phyloP scores from a whole-genome alignment of 2,329 filamentous ascomycete genomes.

The Aspergillus nomiae region DNA sequence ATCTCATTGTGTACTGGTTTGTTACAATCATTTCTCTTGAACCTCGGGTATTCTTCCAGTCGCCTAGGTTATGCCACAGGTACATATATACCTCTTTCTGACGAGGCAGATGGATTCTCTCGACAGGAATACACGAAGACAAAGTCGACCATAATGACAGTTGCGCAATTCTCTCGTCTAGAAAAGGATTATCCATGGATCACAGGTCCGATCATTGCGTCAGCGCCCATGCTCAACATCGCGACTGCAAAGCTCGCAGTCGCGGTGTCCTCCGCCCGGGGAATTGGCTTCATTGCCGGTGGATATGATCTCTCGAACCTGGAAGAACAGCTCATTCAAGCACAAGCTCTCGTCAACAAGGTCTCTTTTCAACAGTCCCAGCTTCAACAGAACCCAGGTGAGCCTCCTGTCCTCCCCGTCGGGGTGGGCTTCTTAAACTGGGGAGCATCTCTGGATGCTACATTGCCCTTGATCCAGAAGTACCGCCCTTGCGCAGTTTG shows the following conservation, averaged over 20 bases:
- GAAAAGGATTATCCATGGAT: neutral
- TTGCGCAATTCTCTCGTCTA: neutral
- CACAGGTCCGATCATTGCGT: neutral
- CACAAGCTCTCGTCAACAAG: neutral
- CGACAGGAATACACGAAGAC: neutral
- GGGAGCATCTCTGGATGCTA: neutral
- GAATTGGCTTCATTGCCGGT: neutral
- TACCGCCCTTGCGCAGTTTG: neutral
- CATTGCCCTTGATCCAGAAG: neutral
- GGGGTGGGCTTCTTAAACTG: neutral
- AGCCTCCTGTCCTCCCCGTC: neutral
- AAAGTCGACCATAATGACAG: neutral
- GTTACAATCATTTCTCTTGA: neutral
- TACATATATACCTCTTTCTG: neutral
- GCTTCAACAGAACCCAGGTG: too few relatives aligned
- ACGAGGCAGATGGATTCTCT: neutral
- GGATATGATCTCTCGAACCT: neutral
- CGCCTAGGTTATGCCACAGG: too few relatives aligned
- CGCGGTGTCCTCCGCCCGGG: neutral
- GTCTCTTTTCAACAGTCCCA: neutral
- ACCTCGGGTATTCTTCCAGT: neutral
- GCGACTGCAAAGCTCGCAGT: neutral
- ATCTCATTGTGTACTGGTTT: neutral
- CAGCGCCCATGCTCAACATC: neutral
- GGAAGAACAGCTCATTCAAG: neutral